Conservation (phyloP, 2,329 filamentous ascomycete genomes). For the Talaromyces sp. region DNA sequence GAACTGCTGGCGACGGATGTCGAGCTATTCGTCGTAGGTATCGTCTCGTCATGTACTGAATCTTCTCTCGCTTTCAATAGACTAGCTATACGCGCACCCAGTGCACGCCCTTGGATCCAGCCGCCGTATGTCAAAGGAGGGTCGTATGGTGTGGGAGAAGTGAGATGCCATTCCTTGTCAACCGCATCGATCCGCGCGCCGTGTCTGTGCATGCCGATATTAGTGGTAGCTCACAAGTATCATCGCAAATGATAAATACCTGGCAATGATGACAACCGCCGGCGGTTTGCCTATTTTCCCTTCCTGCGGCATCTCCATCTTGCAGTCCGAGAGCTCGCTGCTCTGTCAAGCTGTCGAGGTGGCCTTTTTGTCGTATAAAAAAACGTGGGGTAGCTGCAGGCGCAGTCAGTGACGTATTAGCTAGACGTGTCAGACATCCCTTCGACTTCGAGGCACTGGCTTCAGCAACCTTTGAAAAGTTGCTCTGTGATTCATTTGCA, state of each 20-base stretch:
- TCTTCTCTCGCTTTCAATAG: conserved; percentile 58
- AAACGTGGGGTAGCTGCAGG: conserved; percentile 17
- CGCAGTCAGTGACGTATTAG: conserved; percentile 9
- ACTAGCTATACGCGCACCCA: conserved; percentile 80
- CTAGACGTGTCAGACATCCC: conserved; percentile 1
- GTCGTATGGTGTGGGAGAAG: conserved; percentile 91
- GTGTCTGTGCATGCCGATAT: conserved; percentile 58
- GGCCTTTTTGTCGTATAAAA: background rate
- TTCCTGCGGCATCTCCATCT: conserved; percentile 24
- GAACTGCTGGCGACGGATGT: conserved; percentile 13
- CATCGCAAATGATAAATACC: conserved; percentile 29
- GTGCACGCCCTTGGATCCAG: conserved; percentile 79
- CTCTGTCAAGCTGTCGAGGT: background rate
- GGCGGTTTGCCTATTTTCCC: conserved; percentile 36
- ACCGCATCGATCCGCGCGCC: conserved; percentile 91
- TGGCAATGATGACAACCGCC: conserved; percentile 44
- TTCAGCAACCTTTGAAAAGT: background rate
- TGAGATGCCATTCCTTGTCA: conserved; percentile 92
- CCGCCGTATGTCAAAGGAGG: conserved; percentile 92
- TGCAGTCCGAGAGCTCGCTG: background rate
- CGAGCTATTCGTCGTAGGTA: background rate
- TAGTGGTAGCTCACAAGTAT: background rate
- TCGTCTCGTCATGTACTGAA: conserved; percentile 12
- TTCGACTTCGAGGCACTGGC: background rate
- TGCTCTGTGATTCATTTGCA: background rate